These are phyloP conservation scores for Penicillium macrosclerotiorum DNA, from an alignment of 495 filamentous ascomycete genomes.

Conservation along the genomic window DNA sequence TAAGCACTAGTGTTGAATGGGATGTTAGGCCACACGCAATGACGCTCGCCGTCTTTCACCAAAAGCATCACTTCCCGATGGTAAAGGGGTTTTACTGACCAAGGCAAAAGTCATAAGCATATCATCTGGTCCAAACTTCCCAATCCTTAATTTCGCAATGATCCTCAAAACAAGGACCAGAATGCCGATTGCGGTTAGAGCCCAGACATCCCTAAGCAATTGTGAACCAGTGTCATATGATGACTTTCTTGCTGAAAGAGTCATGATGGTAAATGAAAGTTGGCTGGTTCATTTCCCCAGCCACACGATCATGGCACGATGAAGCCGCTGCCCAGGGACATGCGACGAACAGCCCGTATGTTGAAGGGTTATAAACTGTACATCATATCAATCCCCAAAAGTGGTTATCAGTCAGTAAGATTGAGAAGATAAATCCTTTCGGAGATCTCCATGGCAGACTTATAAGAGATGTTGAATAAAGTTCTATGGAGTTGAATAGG, in stretches of 20 bases:
- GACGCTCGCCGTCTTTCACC: not conserved
- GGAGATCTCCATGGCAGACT: slow-evolving; percentile 17
- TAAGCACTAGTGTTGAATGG: slow-evolving; percentile 13
- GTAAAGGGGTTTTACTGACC: slow-evolving; percentile 18
- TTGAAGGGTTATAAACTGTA: slow-evolving; percentile 5
- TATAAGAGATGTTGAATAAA: slow-evolving; percentile 1
- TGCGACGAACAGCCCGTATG: slow-evolving; percentile 2
- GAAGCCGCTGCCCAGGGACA: not conserved
- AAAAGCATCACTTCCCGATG: not conserved
- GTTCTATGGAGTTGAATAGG: slow-evolving; percentile 1
- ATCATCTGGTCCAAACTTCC: slow-evolving; percentile 27
- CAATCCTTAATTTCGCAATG: slow-evolving; percentile 22
- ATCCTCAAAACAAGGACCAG: slow-evolving; percentile 19
- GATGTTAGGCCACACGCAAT: not conserved
- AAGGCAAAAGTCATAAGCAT: slow-evolving; percentile 25
- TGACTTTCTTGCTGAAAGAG: slow-evolving; percentile 3
- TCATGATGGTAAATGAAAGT: slow-evolving; percentile 7
- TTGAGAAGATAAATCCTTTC: not conserved
- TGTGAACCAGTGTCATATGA: slow-evolving; percentile 13
- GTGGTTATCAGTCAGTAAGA: slow-evolving; percentile 8
- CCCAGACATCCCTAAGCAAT: slow-evolving; percentile 28
- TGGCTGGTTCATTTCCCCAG: not conserved
- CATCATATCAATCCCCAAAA: slow-evolving; percentile 7
- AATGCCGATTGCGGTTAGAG: slow-evolving; percentile 19
- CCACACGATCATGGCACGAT: not conserved